Percentiles rank a stretch among this genome's conserved stretches.
Conservation (phyloP, 257 asterid genomes). For the Agastache rugosa region DNA sequence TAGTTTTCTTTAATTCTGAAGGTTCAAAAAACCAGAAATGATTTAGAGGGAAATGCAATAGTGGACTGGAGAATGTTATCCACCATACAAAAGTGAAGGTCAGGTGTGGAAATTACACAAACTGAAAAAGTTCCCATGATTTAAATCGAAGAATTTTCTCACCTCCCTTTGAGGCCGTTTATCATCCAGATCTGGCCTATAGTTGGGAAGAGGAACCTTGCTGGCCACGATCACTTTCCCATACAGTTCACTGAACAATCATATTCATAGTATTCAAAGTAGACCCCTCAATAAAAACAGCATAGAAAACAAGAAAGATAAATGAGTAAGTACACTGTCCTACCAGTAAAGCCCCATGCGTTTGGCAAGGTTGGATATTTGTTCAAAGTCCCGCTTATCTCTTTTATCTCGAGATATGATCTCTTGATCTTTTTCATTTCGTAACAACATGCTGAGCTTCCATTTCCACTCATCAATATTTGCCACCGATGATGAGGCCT, state of each 20-base stretch:
- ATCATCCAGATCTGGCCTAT: constrained; percentile 95
- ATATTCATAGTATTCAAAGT: constrained; percentile 30
- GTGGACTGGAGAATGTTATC: constrained; percentile 11
- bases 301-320: neutral
- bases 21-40: constrained; percentile 30
- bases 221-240: constrained; percentile 93
- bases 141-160: constrained; percentile 30
- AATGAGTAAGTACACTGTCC: constrained; percentile 12
- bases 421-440: constrained; percentile 78
- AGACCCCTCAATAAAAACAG: constrained; percentile 29
- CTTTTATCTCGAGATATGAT: constrained; percentile 87
- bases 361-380: constrained; percentile 87
- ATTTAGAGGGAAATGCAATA: constrained; percentile 1
- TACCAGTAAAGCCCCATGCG: constrained; percentile 94
- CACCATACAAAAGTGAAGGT: constrained; percentile 15
- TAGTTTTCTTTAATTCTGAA: neutral
- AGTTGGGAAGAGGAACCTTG: constrained; percentile 94
- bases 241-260: constrained; percentile 66
- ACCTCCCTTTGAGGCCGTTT: constrained; percentile 99
- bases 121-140: neutral
- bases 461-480: constrained; percentile 99
- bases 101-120: constrained; percentile 2
- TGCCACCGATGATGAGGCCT: constrained; percentile 98
- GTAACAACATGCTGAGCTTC: constrained; percentile 85
- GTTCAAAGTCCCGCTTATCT: constrained; percentile 92